Percentiles rank a stretch among this genome's conserved stretches.
Conservation (phyloP, 495 filamentous ascomycete genomes). For the Lophiostoma macrostomum region DNA sequence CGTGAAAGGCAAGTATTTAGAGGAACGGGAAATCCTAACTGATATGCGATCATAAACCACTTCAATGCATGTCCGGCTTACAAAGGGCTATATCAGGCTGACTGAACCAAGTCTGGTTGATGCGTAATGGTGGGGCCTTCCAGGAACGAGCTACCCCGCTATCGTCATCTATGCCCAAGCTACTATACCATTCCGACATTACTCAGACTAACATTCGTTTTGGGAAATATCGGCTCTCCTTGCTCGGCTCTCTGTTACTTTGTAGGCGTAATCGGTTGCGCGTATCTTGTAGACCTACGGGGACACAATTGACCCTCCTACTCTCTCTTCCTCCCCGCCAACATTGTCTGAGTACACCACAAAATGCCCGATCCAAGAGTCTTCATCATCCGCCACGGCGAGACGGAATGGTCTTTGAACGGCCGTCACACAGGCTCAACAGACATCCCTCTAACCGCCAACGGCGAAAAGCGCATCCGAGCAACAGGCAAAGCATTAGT, state of each 20-base stretch:
- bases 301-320: neutral
- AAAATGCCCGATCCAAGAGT: conserved; percentile 67
- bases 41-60: too few relatives aligned
- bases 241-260: too few relatives aligned
- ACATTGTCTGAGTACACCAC: neutral
- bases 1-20: too few relatives aligned
- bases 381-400: conserved; percentile 91
- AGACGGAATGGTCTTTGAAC: conserved; percentile 96
- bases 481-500: conserved; percentile 81
- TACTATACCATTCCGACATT: too few relatives aligned
- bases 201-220: too few relatives aligned
- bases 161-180: too few relatives aligned
- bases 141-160: neutral
- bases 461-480: conserved; percentile 79
- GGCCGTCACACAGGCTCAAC: conserved; percentile 85
- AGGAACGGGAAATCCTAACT: too few relatives aligned
- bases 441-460: conserved; percentile 80
- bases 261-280: too few relatives aligned
- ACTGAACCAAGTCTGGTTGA: neutral
- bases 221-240: too few relatives aligned
- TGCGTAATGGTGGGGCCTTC: neutral
- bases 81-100: neutral
- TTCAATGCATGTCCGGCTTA: neutral
- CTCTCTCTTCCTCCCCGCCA: neutral
- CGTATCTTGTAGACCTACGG: neutral